Evolutionary conservation across 352 stramenopile species (phyloP).

Genomic region (Pythium coloratum): DNA sequence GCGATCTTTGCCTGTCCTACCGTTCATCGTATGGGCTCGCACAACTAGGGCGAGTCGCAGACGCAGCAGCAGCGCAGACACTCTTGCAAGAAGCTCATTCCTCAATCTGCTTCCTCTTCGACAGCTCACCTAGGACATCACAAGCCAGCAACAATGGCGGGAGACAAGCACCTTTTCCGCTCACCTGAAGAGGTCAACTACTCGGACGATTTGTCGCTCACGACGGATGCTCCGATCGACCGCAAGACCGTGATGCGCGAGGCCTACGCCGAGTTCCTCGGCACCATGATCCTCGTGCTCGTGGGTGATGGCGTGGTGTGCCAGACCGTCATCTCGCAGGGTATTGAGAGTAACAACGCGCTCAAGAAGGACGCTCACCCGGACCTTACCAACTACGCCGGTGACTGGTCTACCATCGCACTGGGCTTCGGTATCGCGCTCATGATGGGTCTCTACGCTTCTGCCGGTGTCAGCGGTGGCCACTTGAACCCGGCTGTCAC

Average conservation of each 20-base stretch:
- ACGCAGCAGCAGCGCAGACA: background rate
- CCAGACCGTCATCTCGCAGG: slow-evolving; percentile 63
- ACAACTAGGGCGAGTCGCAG: background rate
- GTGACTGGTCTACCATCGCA: slow-evolving; percentile 71
- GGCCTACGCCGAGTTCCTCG: slow-evolving; percentile 35
- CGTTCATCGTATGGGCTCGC: background rate
- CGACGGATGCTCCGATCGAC: slow-evolving; percentile 43
- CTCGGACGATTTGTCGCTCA: slow-evolving; percentile 52
- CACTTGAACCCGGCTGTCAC: slow-evolving; percentile 75
- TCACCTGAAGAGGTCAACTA: slow-evolving; percentile 32
- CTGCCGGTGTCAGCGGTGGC: slow-evolving; percentile 61
- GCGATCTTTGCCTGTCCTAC: slow-evolving; percentile 4
- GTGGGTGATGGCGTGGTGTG: slow-evolving; percentile 37
- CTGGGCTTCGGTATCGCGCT: slow-evolving; percentile 70
- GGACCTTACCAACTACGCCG: slow-evolving; percentile 52
- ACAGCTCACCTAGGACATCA: background rate
- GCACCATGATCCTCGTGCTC: slow-evolving; percentile 35
- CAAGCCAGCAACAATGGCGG: slow-evolving; percentile 24
- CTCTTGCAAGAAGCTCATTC: slow-evolving; percentile 6
- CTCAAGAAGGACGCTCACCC: slow-evolving; percentile 47
- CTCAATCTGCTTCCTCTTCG: slow-evolving; percentile 16
- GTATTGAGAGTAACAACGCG: slow-evolving; percentile 53
- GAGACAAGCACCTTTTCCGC: slow-evolving; percentile 36
- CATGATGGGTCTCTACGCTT: slow-evolving; percentile 70
- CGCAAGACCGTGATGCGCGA: slow-evolving; percentile 28